Evolutionary conservation across 2,329 filamentous ascomycete genomes (phyloP).

Genomic region (Pseudopithomyces chartarum): DNA sequence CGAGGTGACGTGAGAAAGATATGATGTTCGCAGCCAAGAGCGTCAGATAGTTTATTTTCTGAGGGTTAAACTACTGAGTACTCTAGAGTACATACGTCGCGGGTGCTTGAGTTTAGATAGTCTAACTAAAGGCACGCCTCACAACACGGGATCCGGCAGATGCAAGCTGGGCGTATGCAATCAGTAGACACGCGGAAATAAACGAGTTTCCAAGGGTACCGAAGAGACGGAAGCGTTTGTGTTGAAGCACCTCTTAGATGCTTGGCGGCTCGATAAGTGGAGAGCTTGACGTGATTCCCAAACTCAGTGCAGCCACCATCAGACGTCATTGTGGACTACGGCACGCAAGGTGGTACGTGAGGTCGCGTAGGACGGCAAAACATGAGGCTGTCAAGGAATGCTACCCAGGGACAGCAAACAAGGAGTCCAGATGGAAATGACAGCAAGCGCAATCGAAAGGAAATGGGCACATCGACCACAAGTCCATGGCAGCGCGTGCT

Average conservation of each 20-base stretch:
- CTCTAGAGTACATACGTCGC: too few species aligned
- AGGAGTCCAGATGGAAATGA: background rate
- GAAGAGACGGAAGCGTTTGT: background rate
- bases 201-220: background rate
- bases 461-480: background rate
- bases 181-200: background rate
- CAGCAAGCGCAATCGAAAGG: background rate
- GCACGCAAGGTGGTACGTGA: background rate
- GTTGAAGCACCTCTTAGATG: background rate
- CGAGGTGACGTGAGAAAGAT: background rate
- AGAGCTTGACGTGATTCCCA: conserved; percentile 5
- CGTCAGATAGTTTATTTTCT: too few species aligned
- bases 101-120: too few species aligned
- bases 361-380: background rate
- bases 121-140: too few species aligned
- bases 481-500: background rate
- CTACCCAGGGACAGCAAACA: background rate
- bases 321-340: background rate
- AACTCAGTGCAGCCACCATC: background rate
- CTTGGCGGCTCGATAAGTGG: conserved; percentile 5
- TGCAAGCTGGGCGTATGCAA: background rate
- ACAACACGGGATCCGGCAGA: background rate
- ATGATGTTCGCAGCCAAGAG: background rate
- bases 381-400: background rate
- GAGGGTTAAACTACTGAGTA: too few species aligned